Base-by-base conservation (phyloP, 495 filamentous ascomycete species). In the Cairneyella variabilis region DNA sequence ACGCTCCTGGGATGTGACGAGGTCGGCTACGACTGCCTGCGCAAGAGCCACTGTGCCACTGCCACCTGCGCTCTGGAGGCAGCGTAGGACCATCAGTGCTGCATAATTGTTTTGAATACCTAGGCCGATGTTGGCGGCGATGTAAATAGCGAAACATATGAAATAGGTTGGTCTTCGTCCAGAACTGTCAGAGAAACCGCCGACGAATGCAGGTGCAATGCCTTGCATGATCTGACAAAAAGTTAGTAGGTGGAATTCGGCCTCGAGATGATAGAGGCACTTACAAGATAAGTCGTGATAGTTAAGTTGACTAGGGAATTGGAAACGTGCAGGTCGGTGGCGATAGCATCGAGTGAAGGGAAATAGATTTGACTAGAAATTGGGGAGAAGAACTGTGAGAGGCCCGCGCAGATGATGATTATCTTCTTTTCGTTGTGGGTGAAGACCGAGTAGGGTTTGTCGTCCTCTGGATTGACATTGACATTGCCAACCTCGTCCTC, bases 131-230 rank as follows among this genome's bases (percentile, higher is more conserved):
- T 77, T 78, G 14, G 78, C 79, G 5, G 63, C 71, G 11, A 75
- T 69, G 58, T 80, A 83, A 28, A 82, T 67, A 23, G 62, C 43
- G 46, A 82, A 76, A 10, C 69, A 69, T 21, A 79, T 51, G 7
- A 80, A 68, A 36, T 78, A 80, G 0, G 71, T 73, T 1, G 76
- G 79, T 3, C 83, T 69, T 23, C 83, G 69, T 2, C 83, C 83
- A 1, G 64, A 57, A 0, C 52, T 66, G 57, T 86, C 81, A 4
- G 82, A 72, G 14, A 82, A 73, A 1, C 71, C 72, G 21, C 79
- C 79, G 45, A 82, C 66, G 47, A 84, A 71, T n/a, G 71, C 74
- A 1, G 82, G 82, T 10, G 77, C 76, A 2, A 85, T 54, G 28
- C 78, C 82, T 58, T 83, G 75, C 25, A 84, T 68, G 49, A 84